Conservation (phyloP, 371 early-diverging fungal genomes). For the Nematocida ausubeli region DNA sequence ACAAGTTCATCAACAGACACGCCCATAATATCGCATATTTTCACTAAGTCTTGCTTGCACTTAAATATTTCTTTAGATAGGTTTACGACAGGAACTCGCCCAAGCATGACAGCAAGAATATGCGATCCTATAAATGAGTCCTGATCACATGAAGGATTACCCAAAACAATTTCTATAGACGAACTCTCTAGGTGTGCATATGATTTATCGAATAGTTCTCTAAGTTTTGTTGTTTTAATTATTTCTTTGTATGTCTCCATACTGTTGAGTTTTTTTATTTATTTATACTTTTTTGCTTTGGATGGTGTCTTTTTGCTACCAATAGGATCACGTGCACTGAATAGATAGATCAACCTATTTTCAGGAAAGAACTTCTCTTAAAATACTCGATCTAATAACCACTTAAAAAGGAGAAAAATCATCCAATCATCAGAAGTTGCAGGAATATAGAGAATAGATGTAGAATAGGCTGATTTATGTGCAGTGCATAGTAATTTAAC, state of each 20-base stretch:
- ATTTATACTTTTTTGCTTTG: neutral
- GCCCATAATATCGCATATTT: constrained; percentile 46
- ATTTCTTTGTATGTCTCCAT: constrained; percentile 33
- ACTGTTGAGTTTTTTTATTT: neutral
- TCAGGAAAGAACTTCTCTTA: too few relatives aligned
- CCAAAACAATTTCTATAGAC: constrained; percentile 58
- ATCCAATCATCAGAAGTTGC: too few relatives aligned
- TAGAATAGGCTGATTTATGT: too few relatives aligned
- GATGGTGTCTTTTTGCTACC: neutral
- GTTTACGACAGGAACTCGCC: constrained; percentile 64
- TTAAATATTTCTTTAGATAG: constrained; percentile 63
- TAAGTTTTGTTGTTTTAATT: neutral
- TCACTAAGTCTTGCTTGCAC: constrained; percentile 65
- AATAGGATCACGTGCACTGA: too few relatives aligned
- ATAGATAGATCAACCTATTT: too few relatives aligned
- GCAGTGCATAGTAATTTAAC: too few relatives aligned
- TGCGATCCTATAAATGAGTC: constrained; percentile 67
- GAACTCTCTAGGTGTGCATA: constrained; percentile 22
- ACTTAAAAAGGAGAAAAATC: too few relatives aligned
- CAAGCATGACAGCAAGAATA: constrained; percentile 60
- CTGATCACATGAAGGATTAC: constrained; percentile 66
- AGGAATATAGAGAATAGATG: too few relatives aligned
- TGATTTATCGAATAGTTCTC: neutral
- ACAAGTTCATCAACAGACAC: constrained; percentile 62
- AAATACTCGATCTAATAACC: too few relatives aligned